Conservation (phyloP, 2,329 filamentous ascomycete genomes). For the Zymoseptoria crescenta region DNA sequence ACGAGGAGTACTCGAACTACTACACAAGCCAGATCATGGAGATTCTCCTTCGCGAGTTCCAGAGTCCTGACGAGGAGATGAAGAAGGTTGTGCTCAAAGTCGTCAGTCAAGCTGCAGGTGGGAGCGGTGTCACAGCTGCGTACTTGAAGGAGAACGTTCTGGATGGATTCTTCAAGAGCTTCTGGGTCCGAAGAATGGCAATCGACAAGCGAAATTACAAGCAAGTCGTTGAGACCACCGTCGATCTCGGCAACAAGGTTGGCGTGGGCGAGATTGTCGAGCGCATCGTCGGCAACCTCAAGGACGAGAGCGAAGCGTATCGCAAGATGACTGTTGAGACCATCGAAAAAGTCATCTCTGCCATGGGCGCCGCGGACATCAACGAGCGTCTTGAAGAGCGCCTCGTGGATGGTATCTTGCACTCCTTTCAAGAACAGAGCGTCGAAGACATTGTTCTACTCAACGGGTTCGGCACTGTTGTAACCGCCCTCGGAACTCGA, state of each 20-base stretch:
- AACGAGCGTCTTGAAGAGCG: slow-evolving; percentile 86
- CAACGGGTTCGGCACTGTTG: slow-evolving; percentile 95
- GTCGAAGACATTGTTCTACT: slow-evolving; percentile 94
- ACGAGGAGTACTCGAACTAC: slow-evolving; percentile 98
- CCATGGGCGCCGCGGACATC: slow-evolving; percentile 87
- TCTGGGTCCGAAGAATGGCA: slow-evolving; percentile 96
- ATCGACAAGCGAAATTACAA: slow-evolving; percentile 96
- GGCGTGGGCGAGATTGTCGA: slow-evolving; percentile 92
- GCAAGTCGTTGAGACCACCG: slow-evolving; percentile 95
- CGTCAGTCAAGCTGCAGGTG: slow-evolving; percentile 88
- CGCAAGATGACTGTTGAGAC: slow-evolving; percentile 99
- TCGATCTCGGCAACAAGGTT: slow-evolving; percentile 96
- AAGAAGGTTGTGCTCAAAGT: slow-evolving; percentile 99
- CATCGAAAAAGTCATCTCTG: slow-evolving; percentile 90
- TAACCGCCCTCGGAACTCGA: slow-evolving; percentile 85
- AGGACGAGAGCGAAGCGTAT: slow-evolving; percentile 96
- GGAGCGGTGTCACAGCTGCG: slow-evolving; percentile 85
- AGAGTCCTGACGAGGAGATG: slow-evolving; percentile 98
- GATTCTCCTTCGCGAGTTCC: slow-evolving; percentile 89
- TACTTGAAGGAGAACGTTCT: slow-evolving; percentile 95
- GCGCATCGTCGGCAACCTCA: slow-evolving; percentile 86
- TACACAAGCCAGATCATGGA: slow-evolving; percentile 99
- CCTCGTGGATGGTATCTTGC: slow-evolving; percentile 87
- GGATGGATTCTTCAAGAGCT: slow-evolving; percentile 95
- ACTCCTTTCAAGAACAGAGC: slow-evolving; percentile 96